These are phyloP conservation scores for Pulicaria dysenterica DNA, from an alignment of 129 eudicot genomes.

Conservation along the genomic window DNA sequence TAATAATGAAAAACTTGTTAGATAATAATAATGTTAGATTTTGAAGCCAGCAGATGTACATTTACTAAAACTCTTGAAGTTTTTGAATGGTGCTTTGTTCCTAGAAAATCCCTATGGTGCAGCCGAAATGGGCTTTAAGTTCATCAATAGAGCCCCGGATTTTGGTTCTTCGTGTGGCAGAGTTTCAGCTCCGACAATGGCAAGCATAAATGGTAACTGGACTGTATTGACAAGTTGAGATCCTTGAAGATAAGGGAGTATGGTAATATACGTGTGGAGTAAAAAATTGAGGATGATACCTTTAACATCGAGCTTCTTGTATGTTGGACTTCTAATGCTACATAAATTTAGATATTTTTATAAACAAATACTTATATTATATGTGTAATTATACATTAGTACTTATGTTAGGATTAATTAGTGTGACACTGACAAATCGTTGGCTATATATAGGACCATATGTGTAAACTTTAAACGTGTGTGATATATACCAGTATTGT, in stretches of 20 bases:
- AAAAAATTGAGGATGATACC: background rate
- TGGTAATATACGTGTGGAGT: background rate
- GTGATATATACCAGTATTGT: no score
- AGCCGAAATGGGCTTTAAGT: no score
- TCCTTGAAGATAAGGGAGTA: background rate
- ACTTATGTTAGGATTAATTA: no score
- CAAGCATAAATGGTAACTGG: background rate
- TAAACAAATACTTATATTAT: no score
- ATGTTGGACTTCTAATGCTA: no score
- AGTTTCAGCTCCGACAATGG: background rate
- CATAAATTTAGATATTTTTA: no score
- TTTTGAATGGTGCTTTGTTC: background rate
- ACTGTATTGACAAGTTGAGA: background rate
- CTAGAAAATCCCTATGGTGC: no score
- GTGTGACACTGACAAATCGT: no score
- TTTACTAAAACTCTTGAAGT: background rate
- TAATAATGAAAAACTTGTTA: background rate
- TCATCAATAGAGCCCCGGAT: background rate
- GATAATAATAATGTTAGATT: background rate
- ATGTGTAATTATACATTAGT: no score
- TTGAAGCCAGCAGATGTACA: background rate
- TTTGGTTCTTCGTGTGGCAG: no score
- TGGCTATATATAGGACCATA: no score
- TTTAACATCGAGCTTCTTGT: constrained; percentile 20
- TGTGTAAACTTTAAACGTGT: no score